A percentile compares a stretch with the other conserved stretches of the same genome.
Conservation (phyloP, 768 basidiomycete genomes). For the Boletus rex-veris region DNA sequence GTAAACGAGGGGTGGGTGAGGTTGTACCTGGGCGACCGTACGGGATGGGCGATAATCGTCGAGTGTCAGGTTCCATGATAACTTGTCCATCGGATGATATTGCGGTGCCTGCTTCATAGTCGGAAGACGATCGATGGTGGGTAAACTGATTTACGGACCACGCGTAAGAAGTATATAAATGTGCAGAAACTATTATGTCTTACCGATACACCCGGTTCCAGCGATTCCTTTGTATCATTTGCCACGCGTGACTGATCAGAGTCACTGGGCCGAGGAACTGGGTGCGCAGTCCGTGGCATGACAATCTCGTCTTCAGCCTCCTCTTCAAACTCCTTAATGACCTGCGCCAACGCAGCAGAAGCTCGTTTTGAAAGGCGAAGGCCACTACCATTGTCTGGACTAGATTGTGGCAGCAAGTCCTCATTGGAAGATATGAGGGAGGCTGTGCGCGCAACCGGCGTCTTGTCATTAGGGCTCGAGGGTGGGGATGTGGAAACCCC, state of each 20-base stretch:
- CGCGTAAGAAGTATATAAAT: conserved; percentile 19
- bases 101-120: conserved; percentile 64
- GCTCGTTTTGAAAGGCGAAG: conserved; percentile 47
- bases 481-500: conserved; percentile 39
- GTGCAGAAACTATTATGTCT: conserved; percentile 11
- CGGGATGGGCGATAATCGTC: conserved; percentile 60
- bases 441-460: conserved; percentile 40
- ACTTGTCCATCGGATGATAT: conserved; percentile 62
- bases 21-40: conserved; percentile 45
- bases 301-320: conserved; percentile 75
- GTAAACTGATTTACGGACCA: conserved; percentile 12
- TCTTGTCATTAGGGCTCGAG: conserved; percentile 43
- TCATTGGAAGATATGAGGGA: conserved; percentile 39
- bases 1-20: conserved; percentile 55
- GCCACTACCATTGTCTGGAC: conserved; percentile 9
- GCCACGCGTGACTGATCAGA: conserved; percentile 22
- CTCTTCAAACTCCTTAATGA: conserved; percentile 72
- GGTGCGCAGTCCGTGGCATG: conserved; percentile 58
- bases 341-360: conserved; percentile 72
- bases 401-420: conserved; percentile 20
- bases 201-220: conserved; percentile 23
- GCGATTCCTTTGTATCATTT: conserved; percentile 18
- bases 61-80: conserved; percentile 45
- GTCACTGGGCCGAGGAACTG: conserved; percentile 39
- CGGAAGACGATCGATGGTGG: conserved; percentile 36